Evolutionary conservation across 116 monocot species (phyloP).

Genomic region (Zostera marina): DNA sequence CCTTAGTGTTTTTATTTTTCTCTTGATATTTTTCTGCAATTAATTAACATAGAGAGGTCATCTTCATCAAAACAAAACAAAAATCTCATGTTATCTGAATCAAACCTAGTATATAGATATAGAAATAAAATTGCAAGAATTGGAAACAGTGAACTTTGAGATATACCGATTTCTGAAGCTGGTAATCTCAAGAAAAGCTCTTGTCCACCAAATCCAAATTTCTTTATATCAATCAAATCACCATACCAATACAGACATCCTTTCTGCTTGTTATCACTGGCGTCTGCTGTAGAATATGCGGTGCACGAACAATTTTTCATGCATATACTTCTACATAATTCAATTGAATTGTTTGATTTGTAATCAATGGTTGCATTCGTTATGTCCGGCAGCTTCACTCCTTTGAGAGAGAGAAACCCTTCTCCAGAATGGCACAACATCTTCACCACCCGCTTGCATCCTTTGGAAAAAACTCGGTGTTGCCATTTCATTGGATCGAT

Average conservation of each 20-base stretch:
- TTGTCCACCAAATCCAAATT: background rate
- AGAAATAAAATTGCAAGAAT: no score
- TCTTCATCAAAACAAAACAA: no score
- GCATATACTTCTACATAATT: conserved; percentile 3
- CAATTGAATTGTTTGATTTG: background rate
- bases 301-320: conserved; percentile 10
- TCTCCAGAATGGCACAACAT: conserved; percentile 16
- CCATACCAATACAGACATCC: conserved; percentile 10
- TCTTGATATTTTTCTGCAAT: no score
- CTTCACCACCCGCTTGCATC: background rate
- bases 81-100: no score
- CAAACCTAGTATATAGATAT: no score
- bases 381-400: conserved; percentile 12
- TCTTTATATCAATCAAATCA: conserved; percentile 4
- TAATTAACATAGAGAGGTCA: no score
- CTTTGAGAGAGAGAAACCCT: conserved; percentile 20
- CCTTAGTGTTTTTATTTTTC: no score
- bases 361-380: background rate
- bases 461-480: no score
- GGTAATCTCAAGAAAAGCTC: conserved; percentile 5
- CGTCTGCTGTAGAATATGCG: conserved; percentile 1
- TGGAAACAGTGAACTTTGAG: background rate
- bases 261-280: background rate
- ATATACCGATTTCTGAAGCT: conserved; percentile 1
- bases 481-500: no score